Conservation (phyloP, 1,139 yeast genomes). For the Nakaseomyces delphensis region DNA sequence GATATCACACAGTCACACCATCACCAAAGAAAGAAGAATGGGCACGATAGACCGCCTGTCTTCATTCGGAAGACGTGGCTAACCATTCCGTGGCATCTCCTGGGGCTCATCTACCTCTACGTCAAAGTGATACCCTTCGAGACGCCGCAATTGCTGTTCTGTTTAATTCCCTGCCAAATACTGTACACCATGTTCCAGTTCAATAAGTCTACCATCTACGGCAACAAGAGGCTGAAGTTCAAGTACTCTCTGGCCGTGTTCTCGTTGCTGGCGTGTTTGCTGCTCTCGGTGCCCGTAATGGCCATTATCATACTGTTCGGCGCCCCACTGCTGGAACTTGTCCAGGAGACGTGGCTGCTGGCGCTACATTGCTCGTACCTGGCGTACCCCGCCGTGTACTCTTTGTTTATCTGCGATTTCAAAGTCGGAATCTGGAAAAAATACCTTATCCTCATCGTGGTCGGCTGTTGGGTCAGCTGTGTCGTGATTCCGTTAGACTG, state of each 20-base stretch:
- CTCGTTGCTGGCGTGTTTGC: slow-evolving; percentile 33
- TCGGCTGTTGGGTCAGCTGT: slow-evolving; percentile 91
- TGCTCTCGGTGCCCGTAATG: slow-evolving; percentile 47
- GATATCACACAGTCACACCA: slow-evolving; percentile 27
- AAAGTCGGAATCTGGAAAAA: slow-evolving; percentile 42
- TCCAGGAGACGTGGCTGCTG: slow-evolving; percentile 53
- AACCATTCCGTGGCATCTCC: slow-evolving; percentile 44
- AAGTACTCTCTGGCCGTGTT: slow-evolving; percentile 35
- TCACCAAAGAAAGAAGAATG: slow-evolving; percentile 22
- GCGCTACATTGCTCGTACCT: slow-evolving; percentile 59
- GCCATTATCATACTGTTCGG: slow-evolving; percentile 61
- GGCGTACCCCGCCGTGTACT: slow-evolving; percentile 48
- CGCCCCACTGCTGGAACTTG: slow-evolving; percentile 60
- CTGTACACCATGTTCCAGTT: slow-evolving; percentile 26
- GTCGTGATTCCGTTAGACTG: slow-evolving; percentile 92
- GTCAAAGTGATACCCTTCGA: slow-evolving; percentile 33
- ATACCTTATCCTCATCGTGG: slow-evolving; percentile 40
- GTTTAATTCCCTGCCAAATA: slow-evolving; percentile 26
- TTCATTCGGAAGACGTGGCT: slow-evolving; percentile 29
- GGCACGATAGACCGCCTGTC: slow-evolving; percentile 29
- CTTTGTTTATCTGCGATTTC: slow-evolving; percentile 51
- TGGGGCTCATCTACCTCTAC: slow-evolving; percentile 36
- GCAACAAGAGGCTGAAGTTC: slow-evolving; percentile 29
- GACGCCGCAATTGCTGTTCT: slow-evolving; percentile 23
- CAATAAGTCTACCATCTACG: slow-evolving; percentile 29